Evolutionary conservation across 2,329 filamentous ascomycete species (phyloP).

Genomic region (Sporothrix variecibatus): DNA sequence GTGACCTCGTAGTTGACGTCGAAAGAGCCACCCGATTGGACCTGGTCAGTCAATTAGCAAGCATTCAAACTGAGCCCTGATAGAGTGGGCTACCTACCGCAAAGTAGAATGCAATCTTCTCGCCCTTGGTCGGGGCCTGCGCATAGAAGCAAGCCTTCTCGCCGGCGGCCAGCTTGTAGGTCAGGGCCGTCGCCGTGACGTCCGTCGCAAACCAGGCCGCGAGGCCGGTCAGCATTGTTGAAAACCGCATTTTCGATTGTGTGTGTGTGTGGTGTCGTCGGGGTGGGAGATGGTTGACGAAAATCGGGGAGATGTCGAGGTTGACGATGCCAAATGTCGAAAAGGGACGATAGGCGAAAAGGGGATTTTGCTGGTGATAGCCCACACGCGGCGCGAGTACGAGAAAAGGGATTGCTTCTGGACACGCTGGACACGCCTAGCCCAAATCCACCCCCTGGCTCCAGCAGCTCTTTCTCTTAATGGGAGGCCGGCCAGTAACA

Average conservation of each 20-base stretch:
- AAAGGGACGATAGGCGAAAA: background rate
- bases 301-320: background rate
- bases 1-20: slow-evolving; percentile 92
- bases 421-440: slow-evolving; percentile 28
- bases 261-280: background rate
- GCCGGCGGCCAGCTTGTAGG: slow-evolving; percentile 85
- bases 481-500: background rate
- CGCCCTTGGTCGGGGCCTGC: slow-evolving; percentile 71
- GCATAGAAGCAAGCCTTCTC: slow-evolving; percentile 97
- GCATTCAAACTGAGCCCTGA: background rate
- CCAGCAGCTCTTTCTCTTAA: background rate
- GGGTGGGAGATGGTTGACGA: background rate
- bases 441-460: background rate
- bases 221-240: slow-evolving; percentile 64
- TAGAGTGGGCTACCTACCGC: slow-evolving; percentile 62
- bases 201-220: slow-evolving; percentile 70
- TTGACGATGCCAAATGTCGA: background rate
- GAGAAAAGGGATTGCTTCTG: slow-evolving; percentile 27
- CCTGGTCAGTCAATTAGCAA: slow-evolving; percentile 55
- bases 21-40: slow-evolving; percentile 97
- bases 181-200: slow-evolving; percentile 84
- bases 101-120: slow-evolving; percentile 98
- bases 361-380: slow-evolving; percentile 2
- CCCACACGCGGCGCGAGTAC: slow-evolving; percentile 20
- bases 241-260: slow-evolving; percentile 62